Base-by-base conservation (phyloP, 257 asterid species). In the Solanum pimpinellifolium region DNA sequence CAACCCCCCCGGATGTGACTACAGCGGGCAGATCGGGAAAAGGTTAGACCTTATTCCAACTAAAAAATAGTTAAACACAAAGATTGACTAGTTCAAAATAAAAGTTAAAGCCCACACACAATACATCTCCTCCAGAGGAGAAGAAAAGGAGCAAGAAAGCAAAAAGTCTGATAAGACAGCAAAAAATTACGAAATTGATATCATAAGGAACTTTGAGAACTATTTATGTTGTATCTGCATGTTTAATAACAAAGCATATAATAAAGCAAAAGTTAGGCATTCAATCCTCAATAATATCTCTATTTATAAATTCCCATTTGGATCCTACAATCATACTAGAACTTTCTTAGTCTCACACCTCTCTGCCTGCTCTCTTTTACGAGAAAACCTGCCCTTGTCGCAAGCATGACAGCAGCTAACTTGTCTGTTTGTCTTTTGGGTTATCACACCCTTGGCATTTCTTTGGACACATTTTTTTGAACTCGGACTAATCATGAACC, bases 1-100 rank as follows among this genome's bases (percentile, higher is more conserved):
- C 91, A 94, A 90, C 85, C 98, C 92, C 11, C 99, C 94, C 66
- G 98, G 94, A 84, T 95, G 98, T 87, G 98, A 91, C 98, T 97
- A 93, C 96, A 92, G 16, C 29, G 39, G 16, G 74, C n/a, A 91
- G 85, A 86, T 87, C 18, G 42, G 9, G 85, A 69, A 52, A 78
- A 76, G 15, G 18, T 89, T 78, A 41, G 29, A 86, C 69, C 73
- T 39, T 62, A 70, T 65, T 80, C 29, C 44, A 29, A 49, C 85
- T 80, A 49, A 81, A 49, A 49, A 80, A 18, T 52, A 81, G 85
- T 11, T 52, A 81, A 81, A 81, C 41, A 31, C 29, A 29, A 81
- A 49, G 46, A 81, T 29, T 11, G 42, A 29, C 85, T 18, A 80
- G 23, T 47, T 80, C 20, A 31, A 81, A 81, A 49, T 29, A 49